These are phyloP conservation scores for Grosmannia clavigera DNA, from an alignment of 2,329 filamentous ascomycete species.

Conservation along the genomic window DNA sequence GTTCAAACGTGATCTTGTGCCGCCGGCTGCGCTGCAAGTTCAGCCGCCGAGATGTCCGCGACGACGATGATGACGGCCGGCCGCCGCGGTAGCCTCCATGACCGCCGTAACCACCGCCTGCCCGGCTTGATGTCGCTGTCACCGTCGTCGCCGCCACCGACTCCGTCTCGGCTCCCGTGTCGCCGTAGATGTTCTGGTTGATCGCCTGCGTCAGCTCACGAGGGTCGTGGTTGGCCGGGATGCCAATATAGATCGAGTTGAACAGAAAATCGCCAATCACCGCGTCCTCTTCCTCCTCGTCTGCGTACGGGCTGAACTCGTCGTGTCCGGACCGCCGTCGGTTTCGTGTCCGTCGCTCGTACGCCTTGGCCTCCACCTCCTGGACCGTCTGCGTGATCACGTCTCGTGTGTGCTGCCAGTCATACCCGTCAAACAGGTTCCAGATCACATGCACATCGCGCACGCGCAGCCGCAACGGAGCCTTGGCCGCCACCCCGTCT, in stretches of 20 bases:
- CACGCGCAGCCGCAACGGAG: constrained; percentile 65
- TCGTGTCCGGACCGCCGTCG: constrained; percentile 40
- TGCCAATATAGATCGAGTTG: constrained; percentile 96
- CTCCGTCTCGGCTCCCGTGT: constrained; percentile 76
- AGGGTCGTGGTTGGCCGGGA: constrained; percentile 76
- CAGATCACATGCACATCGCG: constrained; percentile 89
- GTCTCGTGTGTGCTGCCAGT: constrained; percentile 82
- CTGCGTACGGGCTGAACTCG: constrained; percentile 25
- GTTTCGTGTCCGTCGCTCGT: constrained; percentile 53
- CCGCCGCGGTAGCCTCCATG: neutral
- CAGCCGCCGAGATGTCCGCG: constrained; percentile 44
- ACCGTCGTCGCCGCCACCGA: constrained; percentile 56
- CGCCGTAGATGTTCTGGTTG: constrained; percentile 69
- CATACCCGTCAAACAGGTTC: constrained; percentile 96
- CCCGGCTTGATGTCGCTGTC: constrained; percentile 39
- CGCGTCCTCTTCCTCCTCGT: constrained; percentile 68
- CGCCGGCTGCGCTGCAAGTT: constrained; percentile 73
- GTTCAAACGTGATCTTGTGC: constrained; percentile 92
- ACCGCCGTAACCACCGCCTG: constrained; percentile 25
- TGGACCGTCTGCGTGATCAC: constrained; percentile 80
- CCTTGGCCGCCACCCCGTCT: constrained; percentile 28
- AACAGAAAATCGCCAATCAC: constrained; percentile 93
- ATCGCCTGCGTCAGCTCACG: constrained; percentile 71
- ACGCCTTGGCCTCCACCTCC: constrained; percentile 71
- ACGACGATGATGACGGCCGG: neutral